Evolutionary conservation across 1,139 yeast genomes (phyloP).

Genomic region (Lodderomyces pseudojiufengensis): DNA sequence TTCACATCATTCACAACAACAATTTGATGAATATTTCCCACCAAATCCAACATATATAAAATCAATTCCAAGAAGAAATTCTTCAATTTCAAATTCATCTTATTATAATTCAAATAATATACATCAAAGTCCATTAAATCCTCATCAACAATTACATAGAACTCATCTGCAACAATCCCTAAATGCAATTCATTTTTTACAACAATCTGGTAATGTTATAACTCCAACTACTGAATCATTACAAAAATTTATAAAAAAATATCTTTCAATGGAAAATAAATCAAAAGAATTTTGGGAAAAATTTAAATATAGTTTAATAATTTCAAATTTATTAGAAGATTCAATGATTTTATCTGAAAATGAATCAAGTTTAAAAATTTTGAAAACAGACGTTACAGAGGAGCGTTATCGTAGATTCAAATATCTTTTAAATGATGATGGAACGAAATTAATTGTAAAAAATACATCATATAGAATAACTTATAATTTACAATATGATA

Average conservation of each 20-base stretch:
- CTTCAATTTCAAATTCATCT: constrained; percentile 2
- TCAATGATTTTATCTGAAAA: constrained; percentile 43
- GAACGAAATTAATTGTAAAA: constrained; percentile 18
- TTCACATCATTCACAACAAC: too few relatives aligned
- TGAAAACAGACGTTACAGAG: neutral
- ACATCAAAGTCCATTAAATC: neutral
- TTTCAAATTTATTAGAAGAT: constrained; percentile 42
- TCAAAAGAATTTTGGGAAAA: constrained; percentile 35
- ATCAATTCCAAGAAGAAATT: constrained; percentile 2
- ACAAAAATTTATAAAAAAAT: constrained; percentile 25
- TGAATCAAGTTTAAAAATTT: constrained; percentile 28
- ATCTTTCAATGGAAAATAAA: constrained; percentile 21
- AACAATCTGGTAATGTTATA: constrained; percentile 6
- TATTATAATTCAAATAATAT: neutral
- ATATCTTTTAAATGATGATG: constrained; percentile 13
- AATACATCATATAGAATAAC: constrained; percentile 12
- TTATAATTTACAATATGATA: constrained; percentile 9
- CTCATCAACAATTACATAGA: constrained; percentile 1
- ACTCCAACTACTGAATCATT: constrained; percentile 22
- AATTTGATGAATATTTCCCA: neutral
- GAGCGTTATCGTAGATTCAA: constrained; percentile 5
- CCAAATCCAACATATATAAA: constrained; percentile 1
- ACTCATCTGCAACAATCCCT: constrained; percentile 1
- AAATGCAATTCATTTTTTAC: constrained; percentile 7
- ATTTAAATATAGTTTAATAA: constrained; percentile 39